phyloP scores from a whole-genome alignment of 1,284 basidiomycete genomes.

The Cystobasidiaceae sp. region DNA sequence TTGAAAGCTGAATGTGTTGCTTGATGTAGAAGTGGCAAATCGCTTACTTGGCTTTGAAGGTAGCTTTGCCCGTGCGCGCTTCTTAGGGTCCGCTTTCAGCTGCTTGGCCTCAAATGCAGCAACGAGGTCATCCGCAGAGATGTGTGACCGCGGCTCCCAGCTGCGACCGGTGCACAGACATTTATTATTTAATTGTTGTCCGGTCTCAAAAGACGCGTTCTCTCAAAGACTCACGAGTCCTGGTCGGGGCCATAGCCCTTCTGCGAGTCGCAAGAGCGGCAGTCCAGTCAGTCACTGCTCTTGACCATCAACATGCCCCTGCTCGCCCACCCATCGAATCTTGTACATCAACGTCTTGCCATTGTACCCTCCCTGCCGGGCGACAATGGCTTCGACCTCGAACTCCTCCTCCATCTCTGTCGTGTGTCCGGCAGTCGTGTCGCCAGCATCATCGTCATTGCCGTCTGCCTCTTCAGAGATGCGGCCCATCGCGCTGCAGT shows the following conservation, averaged over 20 bases:
- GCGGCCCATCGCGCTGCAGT: too few relatives aligned
- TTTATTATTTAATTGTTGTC: too few relatives aligned
- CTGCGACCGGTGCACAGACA: background rate
- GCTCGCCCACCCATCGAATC: slow-evolving; percentile 19
- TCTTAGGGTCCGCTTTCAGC: background rate
- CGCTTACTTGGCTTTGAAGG: too few relatives aligned
- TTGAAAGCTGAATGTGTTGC: too few relatives aligned
- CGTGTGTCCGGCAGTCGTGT: background rate
- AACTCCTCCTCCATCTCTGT: slow-evolving; percentile 6
- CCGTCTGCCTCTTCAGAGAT: background rate
- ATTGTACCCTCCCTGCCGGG: background rate
- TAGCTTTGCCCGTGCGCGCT: background rate
- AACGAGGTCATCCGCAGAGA: slow-evolving; percentile 6
- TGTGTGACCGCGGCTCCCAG: slow-evolving; percentile 17
- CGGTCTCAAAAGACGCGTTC: background rate
- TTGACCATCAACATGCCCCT: too few relatives aligned
- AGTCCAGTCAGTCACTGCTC: too few relatives aligned
- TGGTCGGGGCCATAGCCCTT: slow-evolving; percentile 2
- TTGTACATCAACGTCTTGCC: slow-evolving; percentile 14
- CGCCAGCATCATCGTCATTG: background rate
- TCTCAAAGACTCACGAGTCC: slow-evolving; percentile 5
- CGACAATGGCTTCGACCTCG: slow-evolving; percentile 21
- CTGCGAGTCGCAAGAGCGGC: background rate
- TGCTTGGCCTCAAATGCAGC: slow-evolving; percentile 1
- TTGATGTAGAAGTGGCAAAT: too few relatives aligned